A percentile compares a stretch with the other conserved stretches of the same genome.
Conservation (phyloP, 768 basidiomycete genomes). For the Holtermanniella nyarrowii region DNA sequence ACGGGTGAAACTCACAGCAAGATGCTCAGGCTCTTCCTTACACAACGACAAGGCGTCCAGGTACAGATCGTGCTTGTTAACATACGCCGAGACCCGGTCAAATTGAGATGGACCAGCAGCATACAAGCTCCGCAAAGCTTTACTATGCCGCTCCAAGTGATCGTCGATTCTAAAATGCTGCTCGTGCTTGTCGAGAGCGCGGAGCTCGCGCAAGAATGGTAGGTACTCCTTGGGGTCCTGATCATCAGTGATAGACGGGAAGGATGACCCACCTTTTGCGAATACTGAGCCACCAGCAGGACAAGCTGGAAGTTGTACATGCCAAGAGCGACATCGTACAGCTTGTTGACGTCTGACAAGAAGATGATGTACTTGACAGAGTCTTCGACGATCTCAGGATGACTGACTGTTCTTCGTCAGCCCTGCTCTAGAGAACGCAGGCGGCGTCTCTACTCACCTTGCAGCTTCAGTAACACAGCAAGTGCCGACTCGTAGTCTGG, state of each 20-base stretch:
- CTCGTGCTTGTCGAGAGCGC: conserved; percentile 65
- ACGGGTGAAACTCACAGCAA: conserved; percentile 51
- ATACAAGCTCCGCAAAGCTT: conserved; percentile 63
- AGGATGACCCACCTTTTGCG: conserved; percentile 63
- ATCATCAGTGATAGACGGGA: neutral
- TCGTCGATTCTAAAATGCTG: conserved; percentile 89
- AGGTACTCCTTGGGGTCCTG: conserved; percentile 97
- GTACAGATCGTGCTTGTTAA: conserved; percentile 67
- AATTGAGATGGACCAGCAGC: conserved; percentile 67
- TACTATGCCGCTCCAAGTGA: conserved; percentile 64
- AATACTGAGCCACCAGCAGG: conserved; percentile 89
- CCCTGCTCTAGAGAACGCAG: neutral
- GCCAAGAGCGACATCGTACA: conserved; percentile 90
- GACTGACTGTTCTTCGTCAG: conserved; percentile 43
- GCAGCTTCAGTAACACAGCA: conserved; percentile 59
- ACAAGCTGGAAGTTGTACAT: conserved; percentile 99
- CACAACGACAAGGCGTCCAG: conserved; percentile 65
- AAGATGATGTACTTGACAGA: conserved; percentile 98
- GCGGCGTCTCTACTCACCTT: conserved; percentile 48
- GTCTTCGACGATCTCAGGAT: conserved; percentile 76
- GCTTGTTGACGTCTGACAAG: conserved; percentile 77
- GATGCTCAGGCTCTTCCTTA: conserved; percentile 52
- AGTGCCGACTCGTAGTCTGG: conserved; percentile 83
- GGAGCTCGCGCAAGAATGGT: conserved; percentile 85
- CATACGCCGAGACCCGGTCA: conserved; percentile 66